Base-by-base conservation (phyloP, 2,329 filamentous ascomycete species). In the Neonectria coccinea region DNA sequence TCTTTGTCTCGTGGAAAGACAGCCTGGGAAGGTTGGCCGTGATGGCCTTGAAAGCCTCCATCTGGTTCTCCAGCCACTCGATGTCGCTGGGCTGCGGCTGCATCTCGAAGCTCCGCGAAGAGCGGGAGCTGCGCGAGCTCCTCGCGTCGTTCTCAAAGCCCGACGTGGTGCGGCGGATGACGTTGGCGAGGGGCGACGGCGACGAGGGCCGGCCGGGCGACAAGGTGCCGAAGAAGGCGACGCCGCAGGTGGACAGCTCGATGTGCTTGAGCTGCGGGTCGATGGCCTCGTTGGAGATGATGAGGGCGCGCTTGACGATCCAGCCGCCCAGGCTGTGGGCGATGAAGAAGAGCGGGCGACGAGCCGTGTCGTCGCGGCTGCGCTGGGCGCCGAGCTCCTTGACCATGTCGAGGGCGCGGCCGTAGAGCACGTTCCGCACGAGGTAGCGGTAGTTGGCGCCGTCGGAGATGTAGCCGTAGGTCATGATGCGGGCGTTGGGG, bases 31-130 rank as follows among this genome's bases (percentile, higher is more conserved):
- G 41, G 11, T 63, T 63, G n/a, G 60, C 33, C 18, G 60, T 63
- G 10, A 63, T 63, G 48, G 60, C 60, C 48, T 63, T 63, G 60
- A 63, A 63, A 6, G 60, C 60, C 45, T 63, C 60, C 60, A 63
- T 63, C 54, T 63, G 60, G 31, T 63, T 63, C 44, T 63, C 60
- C 12, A 63, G 22, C 60, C 60, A 63, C 41, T 63, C 60, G 11
- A 58, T 58, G n/a, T 63, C 60, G 29, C 54, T 54, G 14, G 60
- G 48, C 22, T 63, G 54, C 8, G 55, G 54, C 48, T 58, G 54
- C 55, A 50, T 58, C 22, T 48, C 22, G 44, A 58, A 58, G 16
- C 44, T 63, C 12, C 54, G 54, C 12, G 56, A 45, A 9, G 25
- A 54, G 10, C 54, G 60, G 2, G 41, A 7, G 11, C 47, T 50